Conservation (phyloP, 129 eudicot genomes). For the Flaveria brownii region DNA sequence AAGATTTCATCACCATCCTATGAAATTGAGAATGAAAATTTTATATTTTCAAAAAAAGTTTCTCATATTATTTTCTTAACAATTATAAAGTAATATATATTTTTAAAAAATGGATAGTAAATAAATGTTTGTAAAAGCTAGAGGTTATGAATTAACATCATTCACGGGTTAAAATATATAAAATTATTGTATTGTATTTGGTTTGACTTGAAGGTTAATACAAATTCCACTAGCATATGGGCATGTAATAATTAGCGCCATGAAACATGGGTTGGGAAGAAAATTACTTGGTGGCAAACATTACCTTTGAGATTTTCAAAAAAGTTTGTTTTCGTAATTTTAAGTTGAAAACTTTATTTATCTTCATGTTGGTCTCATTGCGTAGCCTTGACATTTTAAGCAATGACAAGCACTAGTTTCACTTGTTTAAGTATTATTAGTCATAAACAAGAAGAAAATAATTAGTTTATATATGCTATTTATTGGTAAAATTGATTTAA, state of each 20-base stretch:
- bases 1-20: not conserved
- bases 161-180: not conserved
- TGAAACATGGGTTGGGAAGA: conserved; percentile 16
- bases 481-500: not conserved
- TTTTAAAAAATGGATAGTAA: not conserved
- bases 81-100: not conserved
- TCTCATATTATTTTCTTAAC: not conserved
- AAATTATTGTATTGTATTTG: not conserved
- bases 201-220: conserved; percentile 20
- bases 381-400: not conserved
- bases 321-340: not conserved
- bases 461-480: not conserved
- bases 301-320: not conserved
- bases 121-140: not conserved
- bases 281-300: conserved; percentile 9
- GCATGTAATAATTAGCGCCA: conserved; percentile 32
- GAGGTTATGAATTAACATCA: conserved; percentile 1
- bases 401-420: not conserved
- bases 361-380: not conserved
- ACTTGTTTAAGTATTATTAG: not conserved
- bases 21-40: not conserved
- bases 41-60: not conserved
- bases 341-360: conserved; percentile 6
- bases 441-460: not conserved
- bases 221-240: conserved; percentile 15